A percentile compares a stretch with the other conserved stretches of the same genome.
Evolutionary conservation across 352 stramenopile genomes (phyloP).

Genomic region (Globisporangium heterothallicum): DNA sequence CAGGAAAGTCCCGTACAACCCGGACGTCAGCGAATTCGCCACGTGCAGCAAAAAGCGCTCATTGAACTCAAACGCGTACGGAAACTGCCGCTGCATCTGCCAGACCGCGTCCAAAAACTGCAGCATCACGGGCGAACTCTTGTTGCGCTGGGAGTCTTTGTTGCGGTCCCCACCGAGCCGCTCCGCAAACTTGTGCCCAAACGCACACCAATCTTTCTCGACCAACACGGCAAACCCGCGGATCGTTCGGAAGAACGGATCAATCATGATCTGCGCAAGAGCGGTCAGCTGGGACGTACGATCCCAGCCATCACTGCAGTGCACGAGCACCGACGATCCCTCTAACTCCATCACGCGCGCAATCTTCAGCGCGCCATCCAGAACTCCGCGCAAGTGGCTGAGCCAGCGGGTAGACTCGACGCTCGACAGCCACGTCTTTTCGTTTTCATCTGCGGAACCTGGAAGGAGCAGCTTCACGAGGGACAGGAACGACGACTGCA

Average conservation of each 20-base stretch:
- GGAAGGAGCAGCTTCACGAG: constrained; percentile 70
- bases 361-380: constrained; percentile 83
- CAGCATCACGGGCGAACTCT: constrained; percentile 82
- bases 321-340: constrained; percentile 74
- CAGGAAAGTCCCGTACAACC: constrained; percentile 79
- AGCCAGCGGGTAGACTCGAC: constrained; percentile 82
- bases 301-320: constrained; percentile 88
- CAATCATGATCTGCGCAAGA: constrained; percentile 84
- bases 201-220: constrained; percentile 85
- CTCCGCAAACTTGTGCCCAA: constrained; percentile 83
- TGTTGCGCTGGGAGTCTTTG: constrained; percentile 67
- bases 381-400: constrained; percentile 74
- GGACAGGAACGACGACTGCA: constrained; percentile 75
- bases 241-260: constrained; percentile 85
- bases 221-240: constrained; percentile 72
- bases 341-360: constrained; percentile 80
- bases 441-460: constrained; percentile 53
- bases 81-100: constrained; percentile 81
- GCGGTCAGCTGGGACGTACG: constrained; percentile 74
- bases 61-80: constrained; percentile 83
- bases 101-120: constrained; percentile 84
- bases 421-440: constrained; percentile 63
- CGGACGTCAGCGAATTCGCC: constrained; percentile 73
- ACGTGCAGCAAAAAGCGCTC: constrained; percentile 78
- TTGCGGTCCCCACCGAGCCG: constrained; percentile 62